Percentiles rank a stretch among this genome's conserved stretches.
Conservation (phyloP, 306 rosid species). For the Senna tora region DNA sequence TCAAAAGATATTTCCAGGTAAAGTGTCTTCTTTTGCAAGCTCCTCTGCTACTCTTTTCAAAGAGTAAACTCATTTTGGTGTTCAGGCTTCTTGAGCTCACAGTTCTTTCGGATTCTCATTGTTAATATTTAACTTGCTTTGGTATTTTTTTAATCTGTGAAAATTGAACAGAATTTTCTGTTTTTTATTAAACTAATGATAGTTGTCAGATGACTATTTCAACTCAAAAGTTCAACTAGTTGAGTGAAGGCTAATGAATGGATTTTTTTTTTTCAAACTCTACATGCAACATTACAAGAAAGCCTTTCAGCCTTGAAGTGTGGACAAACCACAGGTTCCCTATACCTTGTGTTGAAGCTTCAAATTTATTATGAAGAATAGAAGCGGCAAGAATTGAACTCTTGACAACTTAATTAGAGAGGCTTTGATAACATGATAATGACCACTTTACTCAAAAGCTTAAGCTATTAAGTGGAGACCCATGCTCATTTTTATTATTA, state of each 20-base stretch:
- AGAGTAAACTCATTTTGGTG: background rate
- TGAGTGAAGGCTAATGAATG: background rate
- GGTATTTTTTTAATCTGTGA: background rate
- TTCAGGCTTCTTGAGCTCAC: constrained; percentile 7
- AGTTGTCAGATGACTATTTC: background rate
- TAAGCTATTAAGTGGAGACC: too few relatives aligned
- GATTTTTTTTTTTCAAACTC: background rate
- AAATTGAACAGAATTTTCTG: background rate
- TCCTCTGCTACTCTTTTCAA: too few relatives aligned
- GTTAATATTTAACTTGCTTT: background rate
- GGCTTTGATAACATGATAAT: background rate
- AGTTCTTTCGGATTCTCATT: background rate
- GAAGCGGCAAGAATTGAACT: background rate
- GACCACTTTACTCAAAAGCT: background rate
- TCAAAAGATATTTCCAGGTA: constrained; percentile 99
- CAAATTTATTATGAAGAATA: background rate
- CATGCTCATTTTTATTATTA: too few relatives aligned
- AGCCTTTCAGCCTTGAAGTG: background rate
- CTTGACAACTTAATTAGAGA: background rate
- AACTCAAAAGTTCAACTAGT: background rate
- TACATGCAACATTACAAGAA: background rate
- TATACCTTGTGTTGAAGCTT: background rate
- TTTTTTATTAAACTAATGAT: constrained; percentile 1
- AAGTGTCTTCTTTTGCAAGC: constrained; percentile 23
- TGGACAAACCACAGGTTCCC: background rate